Evolutionary conservation across 441 rosid genomes (phyloP).

Genomic region (Croton laevigatus): DNA sequence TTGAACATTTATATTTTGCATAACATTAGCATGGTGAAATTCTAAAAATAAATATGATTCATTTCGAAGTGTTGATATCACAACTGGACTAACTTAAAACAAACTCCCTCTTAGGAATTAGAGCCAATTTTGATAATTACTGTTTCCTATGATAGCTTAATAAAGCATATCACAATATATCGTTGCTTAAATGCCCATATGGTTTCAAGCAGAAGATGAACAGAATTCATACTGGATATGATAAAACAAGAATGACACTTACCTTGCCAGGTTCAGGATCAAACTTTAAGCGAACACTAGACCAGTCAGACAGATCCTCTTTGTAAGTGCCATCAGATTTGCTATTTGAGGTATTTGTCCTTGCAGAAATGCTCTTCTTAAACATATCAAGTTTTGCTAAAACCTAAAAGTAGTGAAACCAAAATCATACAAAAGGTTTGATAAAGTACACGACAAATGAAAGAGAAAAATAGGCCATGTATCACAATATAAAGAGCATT

Average conservation of each 20-base stretch:
- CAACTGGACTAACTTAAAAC: background rate
- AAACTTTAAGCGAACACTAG: slow-evolving; percentile 50
- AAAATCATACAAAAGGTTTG: background rate
- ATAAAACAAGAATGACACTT: slow-evolving; percentile 14
- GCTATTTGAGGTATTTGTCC: slow-evolving; percentile 36
- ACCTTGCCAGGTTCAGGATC: slow-evolving; percentile 73
- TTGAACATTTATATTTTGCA: background rate
- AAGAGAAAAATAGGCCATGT: background rate
- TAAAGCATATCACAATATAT: background rate
- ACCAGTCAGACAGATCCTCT: slow-evolving; percentile 79
- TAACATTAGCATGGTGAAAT: background rate
- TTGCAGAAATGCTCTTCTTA: slow-evolving; percentile 52
- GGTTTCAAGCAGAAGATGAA: background rate
- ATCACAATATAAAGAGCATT: background rate
- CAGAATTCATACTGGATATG: slow-evolving; percentile 11
- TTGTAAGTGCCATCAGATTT: slow-evolving; percentile 41
- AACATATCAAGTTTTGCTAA: slow-evolving; percentile 72
- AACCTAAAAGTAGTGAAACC: slow-evolving; percentile 40
- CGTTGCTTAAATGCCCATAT: background rate
- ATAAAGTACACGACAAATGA: background rate
- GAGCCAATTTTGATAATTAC: no score
- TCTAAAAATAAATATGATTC: background rate
- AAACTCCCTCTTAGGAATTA: background rate
- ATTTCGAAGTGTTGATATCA: background rate
- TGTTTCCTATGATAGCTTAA: background rate